Evolutionary conservation across 306 rosid species (phyloP).

Genomic region (Acacia confusa): DNA sequence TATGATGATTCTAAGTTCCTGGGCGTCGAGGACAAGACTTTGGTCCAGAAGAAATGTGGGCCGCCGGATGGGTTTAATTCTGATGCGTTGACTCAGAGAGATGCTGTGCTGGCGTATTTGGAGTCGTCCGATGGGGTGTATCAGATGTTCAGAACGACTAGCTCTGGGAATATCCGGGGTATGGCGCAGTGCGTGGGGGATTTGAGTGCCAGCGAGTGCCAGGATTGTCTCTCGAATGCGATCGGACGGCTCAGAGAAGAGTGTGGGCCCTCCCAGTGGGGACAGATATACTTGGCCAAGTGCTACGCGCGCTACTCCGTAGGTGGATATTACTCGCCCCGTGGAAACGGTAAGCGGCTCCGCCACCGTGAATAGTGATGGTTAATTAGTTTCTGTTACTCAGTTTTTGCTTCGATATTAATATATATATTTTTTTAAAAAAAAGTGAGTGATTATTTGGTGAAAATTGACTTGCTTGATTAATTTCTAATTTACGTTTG

Average conservation of each 20-base stretch:
- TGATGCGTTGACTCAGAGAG: conserved; percentile 49
- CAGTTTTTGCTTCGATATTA: not conserved
- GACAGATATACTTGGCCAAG: conserved; percentile 72
- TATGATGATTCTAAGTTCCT: conserved; percentile 69
- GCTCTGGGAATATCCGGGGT: conserved; percentile 43
- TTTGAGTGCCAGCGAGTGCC: conserved; percentile 71
- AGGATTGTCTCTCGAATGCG: conserved; percentile 78
- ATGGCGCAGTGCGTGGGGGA: conserved; percentile 91
- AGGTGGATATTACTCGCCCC: conserved; percentile 49
- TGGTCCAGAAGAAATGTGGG: conserved; percentile 73
- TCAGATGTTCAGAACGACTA: conserved; percentile 35
- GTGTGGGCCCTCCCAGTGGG: conserved; percentile 69
- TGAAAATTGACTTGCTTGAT: conserved; percentile 24
- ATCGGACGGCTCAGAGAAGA: conserved; percentile 68
- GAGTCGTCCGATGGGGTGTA: conserved; percentile 43
- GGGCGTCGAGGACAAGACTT: conserved; percentile 85
- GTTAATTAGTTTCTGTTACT: conserved; percentile 17
- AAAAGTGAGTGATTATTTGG: not conserved
- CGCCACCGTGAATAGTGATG: conserved; percentile 35
- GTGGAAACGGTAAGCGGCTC: conserved; percentile 47
- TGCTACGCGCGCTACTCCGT: conserved; percentile 80
- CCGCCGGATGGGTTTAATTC: conserved; percentile 54
- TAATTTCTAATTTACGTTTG: conserved; percentile 9
- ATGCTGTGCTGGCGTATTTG: conserved; percentile 55
- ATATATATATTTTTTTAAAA: not conserved